These are phyloP conservation scores for Russula olivacea DNA, from an alignment of 768 basidiomycete species.

Conservation along the genomic window DNA sequence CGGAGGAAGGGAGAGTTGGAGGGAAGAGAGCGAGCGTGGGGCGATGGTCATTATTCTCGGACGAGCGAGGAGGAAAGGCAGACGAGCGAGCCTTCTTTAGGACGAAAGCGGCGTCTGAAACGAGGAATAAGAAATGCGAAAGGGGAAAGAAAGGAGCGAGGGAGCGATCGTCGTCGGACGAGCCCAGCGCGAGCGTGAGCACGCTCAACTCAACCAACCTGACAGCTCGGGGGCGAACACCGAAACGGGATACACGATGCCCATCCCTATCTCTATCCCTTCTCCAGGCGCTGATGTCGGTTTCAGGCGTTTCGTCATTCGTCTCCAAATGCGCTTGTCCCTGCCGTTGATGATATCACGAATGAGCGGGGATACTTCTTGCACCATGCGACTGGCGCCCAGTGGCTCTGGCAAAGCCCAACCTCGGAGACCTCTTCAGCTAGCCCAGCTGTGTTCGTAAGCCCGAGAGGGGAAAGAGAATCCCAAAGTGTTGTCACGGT, in stretches of 20 bases:
- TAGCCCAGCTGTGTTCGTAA: background rate
- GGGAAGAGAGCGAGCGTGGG: background rate
- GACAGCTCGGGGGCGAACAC: slow-evolving; percentile 17
- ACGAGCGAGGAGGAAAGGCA: background rate
- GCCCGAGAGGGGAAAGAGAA: background rate
- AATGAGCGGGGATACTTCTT: no score
- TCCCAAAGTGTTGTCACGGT: background rate
- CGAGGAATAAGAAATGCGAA: background rate
- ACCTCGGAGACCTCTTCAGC: background rate
- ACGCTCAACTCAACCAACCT: background rate
- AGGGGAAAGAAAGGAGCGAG: slow-evolving; percentile 4
- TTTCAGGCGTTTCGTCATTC: slow-evolving; percentile 6
- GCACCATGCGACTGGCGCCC: background rate
- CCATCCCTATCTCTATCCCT: background rate
- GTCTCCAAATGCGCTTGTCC: background rate
- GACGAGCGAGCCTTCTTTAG: slow-evolving; percentile 13
- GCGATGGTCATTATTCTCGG: slow-evolving; percentile 1
- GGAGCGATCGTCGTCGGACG: slow-evolving; percentile 15
- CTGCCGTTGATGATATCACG: slow-evolving; percentile 4
- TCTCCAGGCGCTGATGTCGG: background rate
- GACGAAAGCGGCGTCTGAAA: background rate
- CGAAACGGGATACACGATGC: slow-evolving; percentile 15
- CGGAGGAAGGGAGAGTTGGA: background rate
- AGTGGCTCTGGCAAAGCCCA: background rate
- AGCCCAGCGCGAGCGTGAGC: background rate